Evolutionary conservation across 2,329 filamentous ascomycete genomes (phyloP), one percentile per base, ranked within the genome.

Genomic region (Neophaeococcomyces aloes): DNA sequence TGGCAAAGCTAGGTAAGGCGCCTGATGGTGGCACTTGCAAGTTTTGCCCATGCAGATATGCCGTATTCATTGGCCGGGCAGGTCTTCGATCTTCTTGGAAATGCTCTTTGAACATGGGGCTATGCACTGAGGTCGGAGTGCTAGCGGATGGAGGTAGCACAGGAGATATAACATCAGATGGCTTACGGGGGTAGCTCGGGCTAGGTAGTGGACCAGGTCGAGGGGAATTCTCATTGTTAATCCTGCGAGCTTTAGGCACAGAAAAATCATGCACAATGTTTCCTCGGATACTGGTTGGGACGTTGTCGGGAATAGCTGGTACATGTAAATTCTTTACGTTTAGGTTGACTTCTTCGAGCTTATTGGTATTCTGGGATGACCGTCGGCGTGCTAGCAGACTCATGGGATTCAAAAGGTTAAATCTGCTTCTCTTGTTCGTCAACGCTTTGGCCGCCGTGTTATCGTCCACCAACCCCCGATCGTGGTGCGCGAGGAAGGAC

Each of bases 221-320:
- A 35, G 43, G 43, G 17, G 43, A 39, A 19, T 29, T 33, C 19
- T 45, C 43, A 14, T 18, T 37, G 37, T 35, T 45, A 7, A 61
- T 58, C 38, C 66, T 60, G 42, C 70, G 68, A 32, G 68, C 62
- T 40, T 75, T 65, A 4, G 77, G 78, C 3, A 72, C 74, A 38
- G 75, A 79, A 57, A 81, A 81, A 53, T 81, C 78, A 60, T 81
- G 77, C 1, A 81, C 68, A 17, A 76, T 70, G 38, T 73, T 78
- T 14, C 77, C 78, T 41, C 74, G 70, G 46, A 80, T 81, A 42
- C 76, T 68, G 10, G 76, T 76, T 52, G 79, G 76, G 54, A 77
- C 79, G 53, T 78, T 72, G 46, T 76, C 75, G 2, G 75, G 74
- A 42, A 75, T 66, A 2, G 71, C 67, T 41, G 68, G 65, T 14